Conservation (phyloP, 2,329 filamentous ascomycete species). For the Elsinoe arachidis region DNA sequence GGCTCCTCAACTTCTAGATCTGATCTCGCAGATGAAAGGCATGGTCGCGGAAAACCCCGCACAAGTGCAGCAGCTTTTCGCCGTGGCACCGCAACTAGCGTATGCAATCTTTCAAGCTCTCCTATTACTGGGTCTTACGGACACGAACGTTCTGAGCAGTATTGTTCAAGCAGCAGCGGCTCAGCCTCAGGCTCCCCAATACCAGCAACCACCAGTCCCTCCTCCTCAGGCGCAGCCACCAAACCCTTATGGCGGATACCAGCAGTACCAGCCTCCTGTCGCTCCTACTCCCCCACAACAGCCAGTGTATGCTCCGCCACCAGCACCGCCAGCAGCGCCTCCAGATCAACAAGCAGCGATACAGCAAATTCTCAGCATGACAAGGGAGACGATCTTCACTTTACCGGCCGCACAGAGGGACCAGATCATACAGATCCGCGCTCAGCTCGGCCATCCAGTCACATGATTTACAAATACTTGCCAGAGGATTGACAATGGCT, state of each 20-base stretch:
- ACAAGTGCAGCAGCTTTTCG: slow-evolving; percentile 76
- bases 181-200: slow-evolving; percentile 27
- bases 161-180: slow-evolving; percentile 58
- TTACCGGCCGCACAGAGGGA: slow-evolving; percentile 43
- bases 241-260: slow-evolving; percentile 30
- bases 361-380: slow-evolving; percentile 70
- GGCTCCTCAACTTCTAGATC: slow-evolving; percentile 81
- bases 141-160: slow-evolving; percentile 69
- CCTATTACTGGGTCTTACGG: slow-evolving; percentile 85
- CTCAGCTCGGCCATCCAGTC: slow-evolving; percentile 41
- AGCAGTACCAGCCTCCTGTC: slow-evolving; percentile 29
- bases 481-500: no score
- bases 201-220: slow-evolving; percentile 19
- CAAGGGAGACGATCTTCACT: slow-evolving; percentile 70
- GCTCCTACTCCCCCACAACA: slow-evolving; percentile 36
- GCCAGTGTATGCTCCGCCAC: slow-evolving; percentile 29
- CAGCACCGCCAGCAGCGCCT: slow-evolving; percentile 31
- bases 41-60: slow-evolving; percentile 73
- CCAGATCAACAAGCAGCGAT: slow-evolving; percentile 65
- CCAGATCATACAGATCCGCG: slow-evolving; percentile 71
- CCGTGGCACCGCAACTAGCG: slow-evolving; percentile 81
- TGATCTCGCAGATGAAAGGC: slow-evolving; percentile 88
- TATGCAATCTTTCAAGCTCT: slow-evolving; percentile 95
- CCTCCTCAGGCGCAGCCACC: slow-evolving; percentile 24
- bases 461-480: background rate